Percentiles rank a stretch among this genome's conserved stretches.
phyloP scores from a whole-genome alignment of 371 early-diverging fungal species.

The Caulochytrium protostelioides region DNA sequence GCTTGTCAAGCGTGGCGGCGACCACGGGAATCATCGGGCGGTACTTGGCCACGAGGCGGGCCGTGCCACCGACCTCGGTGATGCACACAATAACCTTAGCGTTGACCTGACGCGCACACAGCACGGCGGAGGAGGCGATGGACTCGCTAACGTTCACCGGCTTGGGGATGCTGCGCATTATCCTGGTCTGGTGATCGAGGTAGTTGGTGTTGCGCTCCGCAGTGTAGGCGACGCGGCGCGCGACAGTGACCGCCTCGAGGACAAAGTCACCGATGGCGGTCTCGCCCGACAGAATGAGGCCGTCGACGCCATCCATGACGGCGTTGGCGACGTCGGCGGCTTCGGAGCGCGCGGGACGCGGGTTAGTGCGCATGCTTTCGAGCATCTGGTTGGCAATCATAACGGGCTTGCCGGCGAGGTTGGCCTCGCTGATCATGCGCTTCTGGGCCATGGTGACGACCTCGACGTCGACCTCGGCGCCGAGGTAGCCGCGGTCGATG shows the following conservation, averaged over 20 bases:
- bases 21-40: conserved; percentile 79
- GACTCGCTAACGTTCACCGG: conserved; percentile 72
- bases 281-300: conserved; percentile 39
- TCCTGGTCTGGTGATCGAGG: conserved; percentile 18
- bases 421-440: conserved; percentile 21
- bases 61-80: conserved; percentile 39
- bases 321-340: conserved; percentile 33
- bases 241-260: conserved; percentile 13
- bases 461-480: conserved; percentile 31
- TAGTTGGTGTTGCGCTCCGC: conserved; percentile 28
- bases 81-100: conserved; percentile 74
- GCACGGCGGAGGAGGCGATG: conserved; percentile 81
- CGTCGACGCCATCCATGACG: conserved; percentile 35
- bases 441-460: conserved; percentile 30
- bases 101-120: conserved; percentile 59
- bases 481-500: conserved; percentile 43
- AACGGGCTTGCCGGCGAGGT: conserved; percentile 26
- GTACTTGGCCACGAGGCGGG: conserved; percentile 82
- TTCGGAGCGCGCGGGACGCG: conserved; percentile 28
- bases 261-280: conserved; percentile 31
- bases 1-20: conserved; percentile 60
- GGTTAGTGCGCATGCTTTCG: conserved; percentile 29
- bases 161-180: conserved; percentile 44
- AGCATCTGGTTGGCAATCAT: conserved; percentile 42
- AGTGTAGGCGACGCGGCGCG: conserved; percentile 18